phyloP scores from a whole-genome alignment of 371 early-diverging fungal species.

The Saksenaea oblongispora region DNA sequence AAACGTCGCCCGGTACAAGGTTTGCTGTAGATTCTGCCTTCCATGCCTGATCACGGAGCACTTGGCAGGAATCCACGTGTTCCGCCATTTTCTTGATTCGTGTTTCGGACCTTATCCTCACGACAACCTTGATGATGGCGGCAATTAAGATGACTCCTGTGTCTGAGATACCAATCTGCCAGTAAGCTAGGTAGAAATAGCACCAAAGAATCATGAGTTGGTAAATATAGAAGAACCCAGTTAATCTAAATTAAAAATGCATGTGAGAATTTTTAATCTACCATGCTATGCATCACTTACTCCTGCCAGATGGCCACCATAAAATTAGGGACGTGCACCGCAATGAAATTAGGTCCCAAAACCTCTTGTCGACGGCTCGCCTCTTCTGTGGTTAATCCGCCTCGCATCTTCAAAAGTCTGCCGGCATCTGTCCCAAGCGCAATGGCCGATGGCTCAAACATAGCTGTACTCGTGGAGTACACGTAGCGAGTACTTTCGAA shows the following conservation, averaged over 20 bases:
- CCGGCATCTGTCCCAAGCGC: slow-evolving; percentile 40
- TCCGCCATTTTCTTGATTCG: slow-evolving; percentile 65
- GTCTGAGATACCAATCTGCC: slow-evolving; percentile 70
- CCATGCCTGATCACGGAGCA: slow-evolving; percentile 59
- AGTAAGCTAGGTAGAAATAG: slow-evolving; percentile 70
- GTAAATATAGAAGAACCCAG: slow-evolving; percentile 76
- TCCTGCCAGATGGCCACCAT: slow-evolving; percentile 57
- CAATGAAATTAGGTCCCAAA: slow-evolving; percentile 68
- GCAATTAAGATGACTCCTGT: slow-evolving; percentile 65
- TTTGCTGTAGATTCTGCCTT: slow-evolving; percentile 39
- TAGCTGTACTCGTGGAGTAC: slow-evolving; percentile 21
- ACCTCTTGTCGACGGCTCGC: slow-evolving; percentile 52
- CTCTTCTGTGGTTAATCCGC: slow-evolving; percentile 47
- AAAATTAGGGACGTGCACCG: slow-evolving; percentile 54
- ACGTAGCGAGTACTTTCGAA: slow-evolving; percentile 76
- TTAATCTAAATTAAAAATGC: slow-evolving; percentile 32
- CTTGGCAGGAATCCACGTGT: slow-evolving; percentile 41
- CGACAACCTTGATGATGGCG: slow-evolving; percentile 64
- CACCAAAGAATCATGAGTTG: slow-evolving; percentile 70
- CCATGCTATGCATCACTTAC: slow-evolving; percentile 12
- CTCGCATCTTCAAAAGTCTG: slow-evolving; percentile 37
- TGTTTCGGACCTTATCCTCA: slow-evolving; percentile 57
- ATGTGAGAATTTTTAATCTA: background rate
- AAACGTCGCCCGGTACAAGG: slow-evolving; percentile 71
- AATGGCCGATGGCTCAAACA: slow-evolving; percentile 52